phyloP scores from a whole-genome alignment of 1,284 basidiomycete species.

The Apiotrichum brassicae region DNA sequence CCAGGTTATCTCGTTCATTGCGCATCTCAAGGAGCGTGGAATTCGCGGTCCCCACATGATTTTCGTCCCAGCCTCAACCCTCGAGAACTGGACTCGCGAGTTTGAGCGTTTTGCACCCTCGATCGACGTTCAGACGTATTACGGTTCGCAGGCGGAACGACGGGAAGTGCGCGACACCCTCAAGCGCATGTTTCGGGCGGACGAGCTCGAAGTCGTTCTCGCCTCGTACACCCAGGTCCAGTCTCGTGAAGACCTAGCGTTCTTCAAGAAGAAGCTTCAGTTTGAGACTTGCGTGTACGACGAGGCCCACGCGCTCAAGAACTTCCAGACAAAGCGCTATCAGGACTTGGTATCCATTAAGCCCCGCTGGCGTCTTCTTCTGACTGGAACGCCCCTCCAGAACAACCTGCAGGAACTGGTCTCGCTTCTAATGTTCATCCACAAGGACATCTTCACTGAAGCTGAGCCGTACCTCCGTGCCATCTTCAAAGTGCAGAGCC shows the following conservation, averaged over 20 bases:
- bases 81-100: slow-evolving; percentile 98
- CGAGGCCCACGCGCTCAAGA: slow-evolving; percentile 94
- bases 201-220: slow-evolving; percentile 84
- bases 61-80: slow-evolving; percentile 90
- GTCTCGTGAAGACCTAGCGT: slow-evolving; percentile 78
- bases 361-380: slow-evolving; percentile 80
- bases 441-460: slow-evolving; percentile 79
- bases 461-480: slow-evolving; percentile 71
- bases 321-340: slow-evolving; percentile 92
- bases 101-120: slow-evolving; percentile 81
- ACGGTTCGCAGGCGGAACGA: slow-evolving; percentile 87
- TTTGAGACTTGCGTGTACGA: slow-evolving; percentile 95
- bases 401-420: slow-evolving; percentile 79
- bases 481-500: slow-evolving; percentile 91
- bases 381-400: slow-evolving; percentile 92
- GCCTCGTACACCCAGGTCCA: slow-evolving; percentile 95
- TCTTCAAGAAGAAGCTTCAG: slow-evolving; percentile 75
- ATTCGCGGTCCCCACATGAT: slow-evolving; percentile 82
- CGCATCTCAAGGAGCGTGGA: slow-evolving; percentile 73
- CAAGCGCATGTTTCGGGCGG: slow-evolving; percentile 53
- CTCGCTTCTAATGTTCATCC: slow-evolving; percentile 98
- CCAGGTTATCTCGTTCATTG: slow-evolving; percentile 92
- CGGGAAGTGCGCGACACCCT: slow-evolving; percentile 63
- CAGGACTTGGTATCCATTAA: slow-evolving; percentile 77
- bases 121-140: slow-evolving; percentile 86